phyloP scores from a whole-genome alignment of 139 green algal species.

The Yamagishiella unicocca region DNA sequence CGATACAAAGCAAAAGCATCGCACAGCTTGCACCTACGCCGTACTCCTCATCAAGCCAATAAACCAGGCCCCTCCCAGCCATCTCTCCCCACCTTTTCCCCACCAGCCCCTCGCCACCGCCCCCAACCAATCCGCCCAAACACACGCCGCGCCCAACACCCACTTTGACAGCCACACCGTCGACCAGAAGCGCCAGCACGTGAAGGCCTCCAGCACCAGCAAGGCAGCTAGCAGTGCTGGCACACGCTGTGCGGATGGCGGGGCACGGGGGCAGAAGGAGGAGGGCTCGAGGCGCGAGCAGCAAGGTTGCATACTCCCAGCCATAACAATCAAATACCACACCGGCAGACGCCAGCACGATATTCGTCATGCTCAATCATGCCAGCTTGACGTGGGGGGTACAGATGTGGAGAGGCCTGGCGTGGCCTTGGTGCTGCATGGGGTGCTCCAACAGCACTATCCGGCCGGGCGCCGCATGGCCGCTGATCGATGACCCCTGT shows the following conservation, averaged over 20 bases:
- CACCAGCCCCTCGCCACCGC: neutral
- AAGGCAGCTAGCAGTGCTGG: neutral
- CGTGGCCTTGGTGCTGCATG: too few species aligned
- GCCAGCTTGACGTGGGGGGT: neutral
- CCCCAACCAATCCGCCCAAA: neutral
- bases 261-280: neutral
- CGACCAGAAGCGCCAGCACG: slow-evolving; percentile 30
- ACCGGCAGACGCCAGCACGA: neutral
- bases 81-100: neutral
- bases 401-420: too few species aligned
- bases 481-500: too few species aligned
- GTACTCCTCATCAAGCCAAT: neutral
- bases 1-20: neutral
- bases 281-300: neutral
- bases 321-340: neutral
- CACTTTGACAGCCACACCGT: neutral
- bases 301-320: neutral
- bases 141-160: neutral
- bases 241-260: neutral
- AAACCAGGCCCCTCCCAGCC: neutral
- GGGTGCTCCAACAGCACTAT: too few species aligned
- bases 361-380: neutral
- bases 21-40: neutral
- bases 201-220: slow-evolving; percentile 17
- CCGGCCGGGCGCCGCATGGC: too few species aligned